Evolutionary conservation across 2,329 filamentous ascomycete genomes (phyloP), one percentile per base, ranked within the genome.

Genomic region (Stagonosporopsis cucurbitacearum): DNA sequence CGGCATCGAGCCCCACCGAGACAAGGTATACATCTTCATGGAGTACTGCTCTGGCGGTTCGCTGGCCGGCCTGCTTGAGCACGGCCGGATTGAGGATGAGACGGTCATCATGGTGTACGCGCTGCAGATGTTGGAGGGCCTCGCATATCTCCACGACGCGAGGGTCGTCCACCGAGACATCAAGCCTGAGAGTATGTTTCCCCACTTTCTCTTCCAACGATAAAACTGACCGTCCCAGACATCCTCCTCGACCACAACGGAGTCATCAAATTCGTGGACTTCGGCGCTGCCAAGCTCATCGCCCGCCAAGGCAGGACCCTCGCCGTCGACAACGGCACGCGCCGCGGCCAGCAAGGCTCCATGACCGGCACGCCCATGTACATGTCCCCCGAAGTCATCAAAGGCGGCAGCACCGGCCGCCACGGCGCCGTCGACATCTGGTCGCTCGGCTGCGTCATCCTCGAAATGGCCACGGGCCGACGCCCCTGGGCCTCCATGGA

Each of bases 21-120:
- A 99, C 81, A 95, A 96, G 72, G 95, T 99, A n/a, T 99, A 98
- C 77, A 97, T 99, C 65, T 99, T 99, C 75, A 99, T 99, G 95
- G 95, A 99, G 76, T 98, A 96, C 77, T 99, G 95, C 76, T 96
- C 92, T 4, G 94, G 95, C 47, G 95, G 95, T 19, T 98, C 94
- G 15, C 82, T 99, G 44, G 93, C 95, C 37, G 90, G 86, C 46
- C 80, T 99, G 48, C 82, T 99, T 37, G 95, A 99, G 75, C 94
- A 99, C 71, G 95, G 95, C 12, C 90, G 95, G 36, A 97, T 99
- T 61, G 95, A 97, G 79, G 96, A 98, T 71, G 95, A 99, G 75
- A 95, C 93, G 52, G 93, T 98, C 59, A 94, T 96, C 59, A 96
- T 96, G 87, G 94, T 98, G 37, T 98, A 98, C 74, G 91, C 92